Percentiles rank a stretch among this genome's conserved stretches.
Conservation (phyloP, 257 asterid species). For the Ilex asprella region DNA sequence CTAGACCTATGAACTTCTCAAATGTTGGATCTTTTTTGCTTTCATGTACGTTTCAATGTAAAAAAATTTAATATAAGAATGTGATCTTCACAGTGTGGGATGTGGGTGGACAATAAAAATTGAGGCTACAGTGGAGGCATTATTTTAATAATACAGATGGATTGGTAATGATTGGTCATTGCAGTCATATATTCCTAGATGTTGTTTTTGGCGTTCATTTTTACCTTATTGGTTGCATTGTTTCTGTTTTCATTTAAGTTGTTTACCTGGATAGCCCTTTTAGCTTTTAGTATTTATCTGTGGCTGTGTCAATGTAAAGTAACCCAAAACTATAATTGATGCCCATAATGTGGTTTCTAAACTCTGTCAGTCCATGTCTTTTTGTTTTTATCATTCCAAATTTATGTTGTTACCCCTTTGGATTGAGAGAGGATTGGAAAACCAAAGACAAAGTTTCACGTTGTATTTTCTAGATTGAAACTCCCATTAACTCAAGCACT, state of each 20-base stretch:
- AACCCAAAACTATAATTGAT: no score
- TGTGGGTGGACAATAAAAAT: conserved; percentile 34
- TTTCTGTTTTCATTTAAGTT: background rate
- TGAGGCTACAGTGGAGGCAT: no score
- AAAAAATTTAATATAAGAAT: conserved; percentile 95
- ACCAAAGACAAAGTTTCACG: no score
- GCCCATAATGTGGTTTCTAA: conserved; percentile 3
- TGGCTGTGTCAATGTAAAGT: background rate
- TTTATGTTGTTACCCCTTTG: conserved; percentile 90
- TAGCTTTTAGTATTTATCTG: background rate
- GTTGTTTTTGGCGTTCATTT: no score
- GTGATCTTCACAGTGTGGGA: conserved; percentile 96
- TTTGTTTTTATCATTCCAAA: no score
- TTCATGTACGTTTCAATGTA: conserved; percentile 79
- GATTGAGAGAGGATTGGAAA: conserved; percentile 86
- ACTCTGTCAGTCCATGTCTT: conserved; percentile 1
- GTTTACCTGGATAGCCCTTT: background rate
- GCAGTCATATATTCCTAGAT: no score
- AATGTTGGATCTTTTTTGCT: conserved; percentile 16
- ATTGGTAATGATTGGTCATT: no score
- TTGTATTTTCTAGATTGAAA: no score
- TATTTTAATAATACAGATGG: no score
- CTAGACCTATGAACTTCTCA: background rate
- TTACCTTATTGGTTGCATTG: no score
- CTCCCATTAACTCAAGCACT: conserved; percentile 20